Conservation (phyloP, 169 alveolate species). For the Plasmodium inui region DNA sequence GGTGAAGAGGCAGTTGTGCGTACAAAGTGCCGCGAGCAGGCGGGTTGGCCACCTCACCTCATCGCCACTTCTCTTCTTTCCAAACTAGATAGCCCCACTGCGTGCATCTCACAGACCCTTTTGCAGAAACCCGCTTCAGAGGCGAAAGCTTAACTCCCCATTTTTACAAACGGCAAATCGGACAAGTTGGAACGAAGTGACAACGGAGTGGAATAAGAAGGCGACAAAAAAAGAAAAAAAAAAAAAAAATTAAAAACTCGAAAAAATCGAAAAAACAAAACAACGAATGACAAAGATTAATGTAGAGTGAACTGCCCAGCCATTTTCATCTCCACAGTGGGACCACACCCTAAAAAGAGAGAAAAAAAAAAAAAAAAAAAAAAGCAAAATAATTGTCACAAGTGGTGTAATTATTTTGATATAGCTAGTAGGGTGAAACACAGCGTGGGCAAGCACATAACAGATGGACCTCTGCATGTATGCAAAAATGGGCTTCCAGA, state of each 20-base stretch:
- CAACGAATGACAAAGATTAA: not conserved
- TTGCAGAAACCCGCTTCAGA: not conserved
- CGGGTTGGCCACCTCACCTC: not conserved
- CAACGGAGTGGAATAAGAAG: not conserved
- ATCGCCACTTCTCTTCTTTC: too few relatives aligned
- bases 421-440: not conserved
- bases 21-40: not conserved
- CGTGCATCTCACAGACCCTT: not conserved
- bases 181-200: not conserved
- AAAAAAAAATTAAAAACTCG: not conserved
- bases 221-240: not conserved
- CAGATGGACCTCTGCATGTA: not conserved
- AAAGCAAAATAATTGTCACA: not conserved
- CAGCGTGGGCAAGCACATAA: not conserved
- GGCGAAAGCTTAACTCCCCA: not conserved
- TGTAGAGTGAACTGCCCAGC: not conserved
- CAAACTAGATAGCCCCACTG: not conserved
- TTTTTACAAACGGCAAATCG: not conserved
- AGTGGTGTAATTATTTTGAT: too few relatives aligned
- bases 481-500: not conserved
- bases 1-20: not conserved
- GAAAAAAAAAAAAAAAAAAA: not conserved
- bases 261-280: not conserved
- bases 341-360: too few relatives aligned
- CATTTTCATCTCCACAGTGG: not conserved